Evolutionary conservation across 2,329 filamentous ascomycete genomes (phyloP).

Genomic region (Epichloe sp.): DNA sequence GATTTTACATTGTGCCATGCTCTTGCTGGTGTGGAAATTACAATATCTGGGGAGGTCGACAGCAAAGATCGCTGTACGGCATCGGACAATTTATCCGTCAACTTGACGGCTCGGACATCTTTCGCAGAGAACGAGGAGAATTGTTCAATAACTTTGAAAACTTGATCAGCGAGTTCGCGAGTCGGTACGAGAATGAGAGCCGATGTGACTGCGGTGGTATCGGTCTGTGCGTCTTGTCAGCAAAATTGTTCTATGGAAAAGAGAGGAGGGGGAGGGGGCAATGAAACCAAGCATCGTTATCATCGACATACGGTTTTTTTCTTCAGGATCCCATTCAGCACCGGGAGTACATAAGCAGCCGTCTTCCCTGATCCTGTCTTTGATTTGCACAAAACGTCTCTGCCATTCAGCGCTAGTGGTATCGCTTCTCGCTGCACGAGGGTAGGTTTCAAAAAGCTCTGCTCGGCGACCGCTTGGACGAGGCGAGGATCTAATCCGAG

Average conservation of each 20-base stretch:
- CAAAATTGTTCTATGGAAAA: not conserved
- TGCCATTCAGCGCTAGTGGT: constrained; percentile 72
- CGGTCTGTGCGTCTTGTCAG: constrained; percentile 25
- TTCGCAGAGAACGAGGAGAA: constrained; percentile 77
- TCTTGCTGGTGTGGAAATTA: constrained; percentile 82
- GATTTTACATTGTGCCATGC: constrained; percentile 66
- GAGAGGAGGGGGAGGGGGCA: no score
- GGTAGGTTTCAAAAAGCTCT: constrained; percentile 79
- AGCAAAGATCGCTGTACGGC: constrained; percentile 79
- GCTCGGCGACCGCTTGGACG: constrained; percentile 71
- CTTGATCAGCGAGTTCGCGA: constrained; percentile 85
- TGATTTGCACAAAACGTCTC: constrained; percentile 81
- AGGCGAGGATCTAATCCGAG: constrained; percentile 75
- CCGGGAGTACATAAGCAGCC: constrained; percentile 82
- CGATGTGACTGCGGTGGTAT: constrained; percentile 43
- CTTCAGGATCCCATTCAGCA: constrained; percentile 74
- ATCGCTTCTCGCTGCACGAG: constrained; percentile 78
- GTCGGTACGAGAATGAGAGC: constrained; percentile 90
- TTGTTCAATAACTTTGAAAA: constrained; percentile 62
- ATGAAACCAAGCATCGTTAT: not conserved
- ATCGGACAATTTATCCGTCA: constrained; percentile 83
- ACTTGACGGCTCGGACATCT: constrained; percentile 68
- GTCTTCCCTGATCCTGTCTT: constrained; percentile 97
- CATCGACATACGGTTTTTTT: constrained; percentile 47
- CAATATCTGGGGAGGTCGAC: constrained; percentile 73